A percentile compares a stretch with the other conserved stretches of the same genome.
Conservation (phyloP, 306 rosid species). For the Astragalus membranaceus region DNA sequence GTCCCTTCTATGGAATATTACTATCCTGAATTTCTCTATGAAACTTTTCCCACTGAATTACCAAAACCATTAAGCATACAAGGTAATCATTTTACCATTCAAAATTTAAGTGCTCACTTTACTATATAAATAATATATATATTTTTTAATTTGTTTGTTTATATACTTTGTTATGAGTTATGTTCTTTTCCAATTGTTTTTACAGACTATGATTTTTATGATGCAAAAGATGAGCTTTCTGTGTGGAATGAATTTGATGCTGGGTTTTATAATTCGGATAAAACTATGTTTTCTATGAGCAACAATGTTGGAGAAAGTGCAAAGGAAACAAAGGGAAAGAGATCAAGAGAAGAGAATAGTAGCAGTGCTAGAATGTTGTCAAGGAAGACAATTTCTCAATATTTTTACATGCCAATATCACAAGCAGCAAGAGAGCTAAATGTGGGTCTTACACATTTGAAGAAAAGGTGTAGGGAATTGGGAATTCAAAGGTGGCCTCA, state of each 20-base stretch:
- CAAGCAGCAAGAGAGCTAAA: conserved; percentile 67
- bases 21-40: conserved; percentile 20
- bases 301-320: conserved; percentile 13
- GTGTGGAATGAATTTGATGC: conserved; percentile 15
- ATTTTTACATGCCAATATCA: conserved; percentile 67
- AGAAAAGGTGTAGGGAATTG: conserved; percentile 71
- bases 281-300: background rate
- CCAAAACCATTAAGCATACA: conserved; percentile 12
- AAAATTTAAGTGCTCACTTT: background rate
- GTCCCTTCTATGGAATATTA: conserved; percentile 23
- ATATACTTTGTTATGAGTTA: background rate
- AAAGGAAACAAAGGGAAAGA: conserved; percentile 7
- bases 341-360: conserved; percentile 14
- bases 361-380: conserved; percentile 31
- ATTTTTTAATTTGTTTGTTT: background rate
- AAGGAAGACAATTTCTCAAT: conserved; percentile 39
- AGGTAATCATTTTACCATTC: conserved; percentile 17
- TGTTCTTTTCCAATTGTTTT: background rate
- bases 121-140: background rate
- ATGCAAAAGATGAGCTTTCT: conserved; percentile 13
- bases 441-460: conserved; percentile 64
- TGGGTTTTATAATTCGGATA: conserved; percentile 5
- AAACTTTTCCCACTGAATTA: conserved; percentile 24
- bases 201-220: conserved; percentile 29
- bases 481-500: conserved; percentile 89